Evolutionary conservation across 352 stramenopile genomes (phyloP), one percentile per base, ranked within the genome.

Genomic region (Salisapilia sapeloensis): DNA sequence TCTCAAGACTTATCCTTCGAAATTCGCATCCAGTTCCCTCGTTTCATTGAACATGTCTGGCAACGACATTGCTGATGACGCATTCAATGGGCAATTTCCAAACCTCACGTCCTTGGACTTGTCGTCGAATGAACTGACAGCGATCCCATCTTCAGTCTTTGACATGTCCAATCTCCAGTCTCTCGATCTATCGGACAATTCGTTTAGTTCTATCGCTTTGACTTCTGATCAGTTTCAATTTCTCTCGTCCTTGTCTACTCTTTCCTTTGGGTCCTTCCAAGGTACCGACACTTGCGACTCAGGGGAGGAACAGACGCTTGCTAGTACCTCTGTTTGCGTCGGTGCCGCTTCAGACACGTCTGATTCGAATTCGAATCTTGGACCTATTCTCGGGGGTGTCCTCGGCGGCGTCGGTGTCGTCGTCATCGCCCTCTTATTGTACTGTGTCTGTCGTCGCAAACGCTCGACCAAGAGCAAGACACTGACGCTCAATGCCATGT

Each of bases 31-130:
- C 16, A n/a, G 35, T 3, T 48, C 43, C 20, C 50, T 77, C 37
- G 23, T 49, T 20, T 45, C 40, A 17, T 50, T 79, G 17, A 79
- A 79, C 36, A 35, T 76, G 33, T 76, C 60, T 18, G 61, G 29
- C 11, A 79, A 79, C 36, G 56, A 48, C 13, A 48, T 79, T 13
- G 56, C 42, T 4, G 48, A n/a, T n/a, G n/a, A n/a, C n/a, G n/a
- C 35, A 4, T 79, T 69, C 24, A 53, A 60, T 17, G 60, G 50
- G n/a, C 18, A 47, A 24, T 72, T 72, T 25, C 53, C 60, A 0
- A 54, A 56, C 24, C 43, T 82, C 17, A 53, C 34, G 6, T 66
- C 52, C 13, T 45, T 82, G 48, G 57, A 79, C 33, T 24, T 82
- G 18, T 59, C 46, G 6, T 23, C 38, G 40, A 82, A 82, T 44